Evolutionary conservation across 495 filamentous ascomycete genomes (phyloP).

Genomic region (Aspergillus ostianus): DNA sequence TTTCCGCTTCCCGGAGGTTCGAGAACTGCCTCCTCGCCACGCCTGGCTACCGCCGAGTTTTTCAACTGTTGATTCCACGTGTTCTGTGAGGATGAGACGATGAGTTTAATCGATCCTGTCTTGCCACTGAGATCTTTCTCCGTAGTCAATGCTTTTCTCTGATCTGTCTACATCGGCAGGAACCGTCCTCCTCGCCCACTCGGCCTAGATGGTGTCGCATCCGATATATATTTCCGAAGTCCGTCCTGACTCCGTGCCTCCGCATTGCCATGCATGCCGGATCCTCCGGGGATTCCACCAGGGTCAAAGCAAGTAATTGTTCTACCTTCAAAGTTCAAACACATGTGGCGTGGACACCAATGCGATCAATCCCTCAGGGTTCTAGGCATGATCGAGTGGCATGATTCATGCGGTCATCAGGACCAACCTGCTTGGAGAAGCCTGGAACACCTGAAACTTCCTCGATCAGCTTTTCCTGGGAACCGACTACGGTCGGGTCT

Average conservation of each 20-base stretch:
- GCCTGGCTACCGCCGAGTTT: not conserved
- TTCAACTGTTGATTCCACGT: not conserved
- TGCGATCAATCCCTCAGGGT: not conserved
- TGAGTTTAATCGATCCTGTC: not conserved
- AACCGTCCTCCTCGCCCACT: not conserved
- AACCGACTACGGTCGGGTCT: too few relatives aligned
- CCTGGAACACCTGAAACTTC: not conserved
- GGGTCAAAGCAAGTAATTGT: not conserved
- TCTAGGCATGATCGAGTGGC: not conserved
- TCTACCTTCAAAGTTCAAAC: too few relatives aligned
- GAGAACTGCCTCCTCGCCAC: not conserved
- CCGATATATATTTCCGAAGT: not conserved
- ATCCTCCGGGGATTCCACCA: not conserved
- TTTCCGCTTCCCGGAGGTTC: not conserved
- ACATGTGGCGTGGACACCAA: not conserved
- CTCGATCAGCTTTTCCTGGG: too few relatives aligned
- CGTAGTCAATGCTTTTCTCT: not conserved
- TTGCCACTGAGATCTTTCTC: not conserved
- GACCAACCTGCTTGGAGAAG: too few relatives aligned
- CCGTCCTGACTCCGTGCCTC: not conserved
- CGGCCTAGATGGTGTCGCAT: not conserved
- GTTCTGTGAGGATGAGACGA: not conserved
- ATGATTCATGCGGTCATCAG: not conserved
- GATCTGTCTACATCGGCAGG: not conserved
- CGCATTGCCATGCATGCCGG: not conserved